These are phyloP conservation scores for Cladophialophora carrionii DNA, from an alignment of 2,329 filamentous ascomycete genomes.

Conservation along the genomic window DNA sequence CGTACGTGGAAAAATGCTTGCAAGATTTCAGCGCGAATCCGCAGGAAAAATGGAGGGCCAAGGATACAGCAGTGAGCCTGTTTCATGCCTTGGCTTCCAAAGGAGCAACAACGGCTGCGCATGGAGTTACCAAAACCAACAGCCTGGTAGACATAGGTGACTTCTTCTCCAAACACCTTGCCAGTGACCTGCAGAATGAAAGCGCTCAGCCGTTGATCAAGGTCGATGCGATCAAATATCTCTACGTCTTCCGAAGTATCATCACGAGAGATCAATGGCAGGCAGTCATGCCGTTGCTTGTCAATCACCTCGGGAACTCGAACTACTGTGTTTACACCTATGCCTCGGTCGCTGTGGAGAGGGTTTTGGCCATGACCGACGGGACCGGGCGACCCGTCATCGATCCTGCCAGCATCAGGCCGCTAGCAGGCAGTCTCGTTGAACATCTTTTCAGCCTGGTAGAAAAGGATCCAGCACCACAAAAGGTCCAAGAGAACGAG, in stretches of 20 bases:
- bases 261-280: conserved; percentile 91
- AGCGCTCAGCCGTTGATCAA: conserved; percentile 82
- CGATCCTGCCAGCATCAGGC: conserved; percentile 73
- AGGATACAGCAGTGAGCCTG: conserved; percentile 96
- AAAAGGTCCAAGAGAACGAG: conserved; percentile 98
- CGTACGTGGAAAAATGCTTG: conserved; percentile 85
- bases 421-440: conserved; percentile 81
- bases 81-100: conserved; percentile 94
- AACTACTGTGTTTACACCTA: conserved; percentile 99
- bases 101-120: conserved; percentile 80
- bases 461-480: conserved; percentile 77
- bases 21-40: conserved; percentile 69
- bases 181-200: conserved; percentile 77
- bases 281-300: conserved; percentile 82
- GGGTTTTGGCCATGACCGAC: conserved; percentile 81
- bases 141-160: conserved; percentile 84
- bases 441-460: conserved; percentile 90
- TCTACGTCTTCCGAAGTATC: conserved; percentile 95
- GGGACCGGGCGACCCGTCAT: conserved; percentile 75
- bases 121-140: conserved; percentile 91
- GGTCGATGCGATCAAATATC: conserved; percentile 96
- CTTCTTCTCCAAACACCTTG: conserved; percentile 92
- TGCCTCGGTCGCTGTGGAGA: conserved; percentile 93
- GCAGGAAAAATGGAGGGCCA: conserved; percentile 84
- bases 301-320: conserved; percentile 83